Base-by-base conservation (phyloP, 164 flowering plant species). In the Warburgia ugandensis region DNA sequence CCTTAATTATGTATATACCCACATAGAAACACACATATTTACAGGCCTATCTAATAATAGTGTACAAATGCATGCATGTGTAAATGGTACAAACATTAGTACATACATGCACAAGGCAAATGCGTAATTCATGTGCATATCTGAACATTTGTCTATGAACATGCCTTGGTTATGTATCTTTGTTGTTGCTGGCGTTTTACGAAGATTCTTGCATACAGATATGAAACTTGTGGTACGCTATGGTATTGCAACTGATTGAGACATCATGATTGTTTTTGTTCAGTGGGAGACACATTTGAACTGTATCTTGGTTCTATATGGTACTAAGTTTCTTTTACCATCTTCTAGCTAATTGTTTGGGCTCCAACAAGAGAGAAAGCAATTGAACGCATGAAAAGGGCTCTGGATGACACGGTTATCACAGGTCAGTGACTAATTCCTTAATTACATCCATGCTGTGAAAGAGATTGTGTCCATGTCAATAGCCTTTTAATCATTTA, bases 311-410 rank as follows among this genome's bases (percentile, higher is more conserved):
- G 12, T 45, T 8, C 12, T 31, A 19, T 44, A 12, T 55, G 12
- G 51, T 31, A 19, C 48, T 55, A 14, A 55, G 9, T 49, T 9
- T 49, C 52, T 14, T n/a, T 19, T 54, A 16, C 21, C 45, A 9
- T 44, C 31, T 55, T 68, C 58, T 53, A 88, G 98, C 95, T 92
- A 55, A 86, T 88, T 66, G 97, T 86, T 21, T 92, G 99, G 99
- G 99, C 83, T 52, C 99, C 95, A 62, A 88, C 97, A 44, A 77
- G 99, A 64, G 97, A 84, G 55, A 81, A 76, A 65, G 99, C 99
- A 60, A 92, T 92, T 65, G 85, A 77, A 45, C 86, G 97, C 54
- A 92, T 92, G 99, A 92, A 88, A 57, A 79, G 99, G 71, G 99
- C 97, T 62, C 99, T 92, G 54, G 42, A 76, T 54, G 99, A 92